Evolutionary conservation across 495 filamentous ascomycete genomes (phyloP), one percentile per base, ranked within the genome.

Genomic region (Penicillium mononematosum): DNA sequence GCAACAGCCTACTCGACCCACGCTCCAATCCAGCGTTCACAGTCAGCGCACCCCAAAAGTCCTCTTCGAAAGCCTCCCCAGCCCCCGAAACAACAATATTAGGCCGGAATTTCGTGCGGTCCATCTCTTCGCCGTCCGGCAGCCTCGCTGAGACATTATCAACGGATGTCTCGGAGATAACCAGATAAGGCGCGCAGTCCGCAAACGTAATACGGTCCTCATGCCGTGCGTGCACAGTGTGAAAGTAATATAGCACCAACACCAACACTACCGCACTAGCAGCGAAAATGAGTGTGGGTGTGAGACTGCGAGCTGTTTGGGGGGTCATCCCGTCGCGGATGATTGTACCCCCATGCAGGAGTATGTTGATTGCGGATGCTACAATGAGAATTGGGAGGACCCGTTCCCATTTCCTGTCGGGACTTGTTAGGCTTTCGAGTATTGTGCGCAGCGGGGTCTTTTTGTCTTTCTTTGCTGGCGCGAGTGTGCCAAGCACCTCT

Each of bases 31-130:
- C 45, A 9, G 45, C 12, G 7, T 62, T 48, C 24, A 91, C 62
- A 3, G 59, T 57, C 29, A 91, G 65, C 64, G 88, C 86, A 10
- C 76, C 84, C 92, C 92, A 98, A 66, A 82, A 94, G 59, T 96
- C 93, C 64, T 98, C 92, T 19, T 91, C 92, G 70, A 82, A 98
- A 0, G 85, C 78, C 9, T 63, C 62, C 24, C 72, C 64, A 2
- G 79, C 78, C 1, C 84, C 87, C 10, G 81, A 78, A 8, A 96
- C 69, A 8, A 96, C 85, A 41, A 96, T 83, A 62, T 96, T 96
- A 0, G 91, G 88, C 27, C 93, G 83, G 71, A 96, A 92, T 65
- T 92, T 94, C 11, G 84, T 86, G 63, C 89, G 81, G 59, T 88
- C 85, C 77, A 91, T 83, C n/a, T 75, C 59, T 32, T 79, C 66